Evolutionary conservation across 1,284 basidiomycete species (phyloP), one percentile per base, ranked within the genome.

Genomic region (Ceratobasidium sp.): DNA sequence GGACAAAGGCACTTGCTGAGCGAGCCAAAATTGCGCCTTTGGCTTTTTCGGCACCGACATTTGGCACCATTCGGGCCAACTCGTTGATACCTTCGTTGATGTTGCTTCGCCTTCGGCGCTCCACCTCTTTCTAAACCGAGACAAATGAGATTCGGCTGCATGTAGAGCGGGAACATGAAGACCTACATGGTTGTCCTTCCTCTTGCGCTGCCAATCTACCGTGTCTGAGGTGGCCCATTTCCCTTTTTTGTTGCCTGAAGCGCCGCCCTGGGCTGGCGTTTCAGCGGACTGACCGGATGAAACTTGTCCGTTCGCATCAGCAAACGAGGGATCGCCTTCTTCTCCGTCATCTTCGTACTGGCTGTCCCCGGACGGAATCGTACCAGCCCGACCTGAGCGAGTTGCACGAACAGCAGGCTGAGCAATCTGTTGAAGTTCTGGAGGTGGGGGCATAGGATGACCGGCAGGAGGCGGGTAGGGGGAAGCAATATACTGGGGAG

Each of bases 11-110:
- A 69, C 93, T 14, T 16, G 36, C 53, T 2, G 93, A 92, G 28
- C 92, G 91, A 3, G 87, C 85, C 41, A 96, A 88, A 76, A 96
- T 92, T 8, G 92, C 92, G 36, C 93, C 92, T 79, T 96, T 96
- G 52, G 77, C 77, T 57, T 96, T 94, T 80, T 95, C 93, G 60
- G 92, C 92, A 57, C 93, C 92, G 0, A 91, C 90, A 75, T 89
- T 92, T 6, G 96, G 96, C 1, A 97, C 91, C 77, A 96, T 94
- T 8, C 90, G 87, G 0, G 92, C 91, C 28, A 98, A 89, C 79
- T 95, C 92, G 79, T 92, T 94, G 83, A 98, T 97, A 0, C 96
- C 96, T 74, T 96, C 93, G 80, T 97, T 97, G 83, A 98, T 98
- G 77, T 95, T 96, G 21, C 94, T 93, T 71, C 96, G 86, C 62